Evolutionary conservation across 495 filamentous ascomycete species (phyloP).

Genomic region (Aspergillus sclerotiicarbonarius): DNA sequence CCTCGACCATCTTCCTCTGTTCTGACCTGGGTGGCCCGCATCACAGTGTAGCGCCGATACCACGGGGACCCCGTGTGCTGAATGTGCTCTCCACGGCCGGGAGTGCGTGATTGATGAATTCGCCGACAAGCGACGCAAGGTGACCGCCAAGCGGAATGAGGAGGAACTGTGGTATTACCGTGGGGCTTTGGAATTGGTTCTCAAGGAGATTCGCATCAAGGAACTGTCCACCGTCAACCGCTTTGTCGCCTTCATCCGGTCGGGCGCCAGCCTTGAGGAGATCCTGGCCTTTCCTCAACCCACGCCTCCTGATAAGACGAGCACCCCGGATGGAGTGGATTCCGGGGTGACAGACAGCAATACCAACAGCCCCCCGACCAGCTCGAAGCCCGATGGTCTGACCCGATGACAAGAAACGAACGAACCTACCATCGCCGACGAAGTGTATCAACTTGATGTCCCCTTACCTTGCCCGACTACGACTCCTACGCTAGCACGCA

Average conservation of each 20-base stretch:
- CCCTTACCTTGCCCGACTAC: not conserved
- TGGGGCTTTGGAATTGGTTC: constrained; percentile 29
- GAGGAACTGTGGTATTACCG: constrained; percentile 31
- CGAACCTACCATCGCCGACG: not conserved
- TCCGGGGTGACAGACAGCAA: not conserved
- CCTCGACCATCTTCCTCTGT: not conserved
- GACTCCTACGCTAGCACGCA: not conserved
- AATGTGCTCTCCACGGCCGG: constrained; percentile 36
- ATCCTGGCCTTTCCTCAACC: constrained; percentile 13
- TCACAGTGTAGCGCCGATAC: constrained; percentile 28
- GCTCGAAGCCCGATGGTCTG: not conserved
- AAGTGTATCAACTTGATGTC: not conserved
- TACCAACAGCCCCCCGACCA: not conserved
- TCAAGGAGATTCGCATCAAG: constrained; percentile 26
- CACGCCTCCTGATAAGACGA: not conserved
- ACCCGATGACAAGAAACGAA: not conserved
- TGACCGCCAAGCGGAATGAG: constrained; percentile 29
- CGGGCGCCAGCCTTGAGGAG: constrained; percentile 22
- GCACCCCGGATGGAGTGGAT: not conserved
- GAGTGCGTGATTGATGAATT: constrained; percentile 39
- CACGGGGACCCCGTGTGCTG: constrained; percentile 29
- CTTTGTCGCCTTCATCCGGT: constrained; percentile 28
- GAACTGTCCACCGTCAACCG: constrained; percentile 21
- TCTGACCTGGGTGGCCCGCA: not conserved
- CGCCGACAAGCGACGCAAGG: constrained; percentile 43